Evolutionary conservation across 768 basidiomycete species (phyloP), one percentile per base, ranked within the genome.

Genomic region (Calocybe gangraenosa): DNA sequence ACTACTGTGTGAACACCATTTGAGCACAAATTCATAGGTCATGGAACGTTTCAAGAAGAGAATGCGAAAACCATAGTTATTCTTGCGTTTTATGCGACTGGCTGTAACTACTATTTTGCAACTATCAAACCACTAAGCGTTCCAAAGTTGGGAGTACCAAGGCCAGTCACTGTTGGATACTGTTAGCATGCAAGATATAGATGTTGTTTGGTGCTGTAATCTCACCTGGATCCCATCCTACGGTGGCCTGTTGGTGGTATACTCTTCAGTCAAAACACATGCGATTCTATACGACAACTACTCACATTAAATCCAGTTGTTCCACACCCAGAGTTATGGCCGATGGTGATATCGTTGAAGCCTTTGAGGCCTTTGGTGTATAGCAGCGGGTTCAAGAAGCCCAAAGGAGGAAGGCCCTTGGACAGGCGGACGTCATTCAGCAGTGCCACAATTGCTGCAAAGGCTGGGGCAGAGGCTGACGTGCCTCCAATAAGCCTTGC

Each of bases 31-130:
- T 28, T 28, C 25, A 28, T 23, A 91, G 87, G 89, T 90, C 43
- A 89, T 93, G 89, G 92, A 95, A 65, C 81, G 95, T 23, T 98
- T 97, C 75, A 97, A 95, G 76, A 96, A 98, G 68, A 73, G 93
- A 47, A 91, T 92, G 88, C 79, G 86, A 32, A 87, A 84, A 61
- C 89, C 67, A 67, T 48, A 37, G 20, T 19, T 42, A 14, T 31
- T 31, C 14, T 31, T 8, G 8, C 14, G 14, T 31, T 8, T 14
- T 31, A 31, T 31, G 8, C 30, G 8, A n/a, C n/a, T n/a, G 8
- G 30, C 14, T 31, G 30, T 31, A 31, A n/a, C n/a, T n/a, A n/a
- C n/a, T n/a, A 31, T 8, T 14, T 31, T 31, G 17, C 19, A 31
- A 37, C 8, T 5, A 70, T 65, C 38, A 75, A 46, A 9, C 63